Conservation (phyloP, 345 rosid species). For the Clausena lansium region DNA sequence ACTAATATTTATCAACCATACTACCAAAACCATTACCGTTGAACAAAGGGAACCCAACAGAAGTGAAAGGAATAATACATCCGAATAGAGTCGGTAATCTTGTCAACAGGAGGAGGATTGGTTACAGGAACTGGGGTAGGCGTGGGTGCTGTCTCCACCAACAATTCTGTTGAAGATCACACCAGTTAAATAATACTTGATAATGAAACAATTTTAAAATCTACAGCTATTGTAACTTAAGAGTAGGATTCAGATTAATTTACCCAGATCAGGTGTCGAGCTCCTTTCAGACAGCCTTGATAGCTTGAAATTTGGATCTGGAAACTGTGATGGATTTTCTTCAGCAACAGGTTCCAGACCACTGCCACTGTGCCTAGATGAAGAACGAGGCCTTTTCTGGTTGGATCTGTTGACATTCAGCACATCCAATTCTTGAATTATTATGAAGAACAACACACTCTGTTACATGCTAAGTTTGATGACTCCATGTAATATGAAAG, state of each 20-base stretch:
- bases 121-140: slow-evolving; percentile 48
- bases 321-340: slow-evolving; percentile 42
- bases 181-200: background rate
- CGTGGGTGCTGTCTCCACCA: slow-evolving; percentile 81
- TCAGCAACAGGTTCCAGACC: slow-evolving; percentile 75
- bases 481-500: background rate
- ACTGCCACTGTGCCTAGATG: slow-evolving; percentile 56
- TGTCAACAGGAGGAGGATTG: slow-evolving; percentile 49
- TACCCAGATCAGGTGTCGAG: slow-evolving; percentile 56
- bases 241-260: background rate
- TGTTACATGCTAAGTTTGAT: background rate
- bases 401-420: slow-evolving; percentile 41
- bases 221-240: background rate
- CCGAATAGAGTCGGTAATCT: slow-evolving; percentile 63
- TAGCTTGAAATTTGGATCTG: slow-evolving; percentile 47
- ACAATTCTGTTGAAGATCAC: slow-evolving; percentile 38
- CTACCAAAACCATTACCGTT: background rate
- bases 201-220: slow-evolving; percentile 6
- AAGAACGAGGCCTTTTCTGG: slow-evolving; percentile 48
- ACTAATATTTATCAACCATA: background rate
- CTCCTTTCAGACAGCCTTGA: slow-evolving; percentile 49
- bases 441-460: background rate
- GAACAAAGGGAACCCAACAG: background rate
- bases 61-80: slow-evolving; percentile 35
- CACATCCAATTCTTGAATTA: background rate